These are phyloP conservation scores for Austroboletus eburneus DNA, from an alignment of 768 basidiomycete species.

Conservation along the genomic window DNA sequence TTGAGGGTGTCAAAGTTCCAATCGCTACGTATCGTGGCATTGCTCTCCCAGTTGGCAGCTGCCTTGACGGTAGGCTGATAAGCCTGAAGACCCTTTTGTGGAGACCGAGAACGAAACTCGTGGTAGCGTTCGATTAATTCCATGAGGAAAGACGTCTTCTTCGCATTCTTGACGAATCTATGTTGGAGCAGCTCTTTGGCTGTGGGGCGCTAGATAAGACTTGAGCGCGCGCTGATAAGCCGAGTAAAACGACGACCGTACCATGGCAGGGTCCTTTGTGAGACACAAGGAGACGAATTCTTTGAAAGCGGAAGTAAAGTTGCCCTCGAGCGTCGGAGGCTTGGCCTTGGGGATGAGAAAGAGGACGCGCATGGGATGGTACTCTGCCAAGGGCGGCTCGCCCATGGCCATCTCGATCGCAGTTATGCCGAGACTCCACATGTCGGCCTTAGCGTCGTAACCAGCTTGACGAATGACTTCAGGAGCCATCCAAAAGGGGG, in stretches of 20 bases:
- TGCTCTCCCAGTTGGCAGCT: conserved; percentile 62
- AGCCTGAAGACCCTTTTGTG: conserved; percentile 50
- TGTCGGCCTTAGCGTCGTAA: conserved; percentile 93
- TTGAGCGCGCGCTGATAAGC: conserved; percentile 5
- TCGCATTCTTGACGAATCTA: conserved; percentile 82
- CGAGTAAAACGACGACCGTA: conserved; percentile 36
- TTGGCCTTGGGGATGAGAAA: conserved; percentile 98
- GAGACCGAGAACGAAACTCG: conserved; percentile 63
- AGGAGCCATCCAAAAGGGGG: conserved; percentile 98
- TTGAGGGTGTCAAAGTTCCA: conserved; percentile 95
- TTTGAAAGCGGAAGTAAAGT: conserved; percentile 83
- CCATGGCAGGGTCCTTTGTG: conserved; percentile 84
- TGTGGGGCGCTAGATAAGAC: conserved; percentile 66
- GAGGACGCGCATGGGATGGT: conserved; percentile 97
- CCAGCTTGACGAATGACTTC: conserved; percentile 97
- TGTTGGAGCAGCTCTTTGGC: conserved; percentile 93
- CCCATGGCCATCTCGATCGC: conserved; percentile 98
- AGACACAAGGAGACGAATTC: conserved; percentile 89
- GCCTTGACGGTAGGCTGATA: conserved; percentile 57
- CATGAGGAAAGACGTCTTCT: conserved; percentile 76
- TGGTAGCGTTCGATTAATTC: conserved; percentile 88
- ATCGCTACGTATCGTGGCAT: conserved; percentile 79
- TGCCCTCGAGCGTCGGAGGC: conserved; percentile 83
- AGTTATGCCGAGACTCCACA: conserved; percentile 98
- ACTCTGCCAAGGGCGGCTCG: conserved; percentile 93